phyloP scores from a whole-genome alignment of 2,329 filamentous ascomycete genomes.

The Ceratocystis cubensis region DNA sequence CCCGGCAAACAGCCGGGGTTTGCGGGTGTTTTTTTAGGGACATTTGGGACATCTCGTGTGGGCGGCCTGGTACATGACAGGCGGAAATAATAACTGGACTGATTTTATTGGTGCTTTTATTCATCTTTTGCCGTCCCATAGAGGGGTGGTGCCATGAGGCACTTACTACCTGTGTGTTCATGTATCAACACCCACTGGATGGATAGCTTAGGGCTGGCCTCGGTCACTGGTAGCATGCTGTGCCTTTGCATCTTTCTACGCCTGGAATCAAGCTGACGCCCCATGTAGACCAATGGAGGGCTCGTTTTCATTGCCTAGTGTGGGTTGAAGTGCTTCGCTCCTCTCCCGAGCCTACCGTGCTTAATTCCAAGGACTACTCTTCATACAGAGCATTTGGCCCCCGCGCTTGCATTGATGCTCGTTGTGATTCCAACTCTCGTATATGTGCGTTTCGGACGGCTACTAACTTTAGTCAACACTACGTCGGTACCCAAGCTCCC shows the following conservation, averaged over 20 bases:
- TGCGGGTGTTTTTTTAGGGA: not conserved
- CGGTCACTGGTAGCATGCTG: not conserved
- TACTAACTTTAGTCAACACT: not conserved
- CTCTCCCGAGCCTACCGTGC: not conserved
- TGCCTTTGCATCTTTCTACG: not conserved
- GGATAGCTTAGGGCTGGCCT: too few species aligned
- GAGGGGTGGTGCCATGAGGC: too few species aligned
- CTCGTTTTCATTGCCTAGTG: not conserved
- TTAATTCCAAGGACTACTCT: not conserved
- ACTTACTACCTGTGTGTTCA: too few species aligned
- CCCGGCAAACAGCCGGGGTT: not conserved
- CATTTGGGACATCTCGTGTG: not conserved
- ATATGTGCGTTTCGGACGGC: slow-evolving; percentile 1
- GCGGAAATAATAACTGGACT: too few species aligned
- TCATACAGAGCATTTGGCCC: not conserved
- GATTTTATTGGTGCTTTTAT: too few species aligned
- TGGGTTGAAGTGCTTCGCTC: not conserved
- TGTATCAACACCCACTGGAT: too few species aligned
- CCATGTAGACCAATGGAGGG: not conserved
- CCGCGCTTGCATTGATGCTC: not conserved
- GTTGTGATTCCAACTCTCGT: not conserved
- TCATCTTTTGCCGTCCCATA: too few species aligned
- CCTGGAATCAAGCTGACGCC: too few species aligned
- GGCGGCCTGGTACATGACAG: too few species aligned
- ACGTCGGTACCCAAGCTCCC: not conserved